Percentiles rank a stretch among this genome's conserved stretches.
Evolutionary conservation across 352 stramenopile species (phyloP).

Genomic region (Phytopythium delawarense): DNA sequence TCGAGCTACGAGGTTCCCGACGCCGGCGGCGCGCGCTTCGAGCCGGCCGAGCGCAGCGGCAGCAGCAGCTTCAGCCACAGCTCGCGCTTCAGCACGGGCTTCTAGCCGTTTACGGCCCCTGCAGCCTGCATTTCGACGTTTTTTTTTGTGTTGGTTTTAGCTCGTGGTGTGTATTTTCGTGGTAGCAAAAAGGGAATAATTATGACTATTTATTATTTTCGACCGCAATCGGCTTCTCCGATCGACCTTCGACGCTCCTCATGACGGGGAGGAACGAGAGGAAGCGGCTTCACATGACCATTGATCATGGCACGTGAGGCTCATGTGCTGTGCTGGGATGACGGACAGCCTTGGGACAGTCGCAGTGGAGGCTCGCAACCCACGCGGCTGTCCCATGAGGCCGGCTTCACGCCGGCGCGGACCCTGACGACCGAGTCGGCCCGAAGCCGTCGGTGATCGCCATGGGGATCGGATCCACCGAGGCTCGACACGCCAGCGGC

Average conservation of each 20-base stretch:
- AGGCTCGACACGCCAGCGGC: not conserved
- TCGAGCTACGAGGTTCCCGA: constrained; percentile 63
- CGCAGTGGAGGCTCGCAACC: too few relatives aligned
- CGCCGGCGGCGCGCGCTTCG: constrained; percentile 27
- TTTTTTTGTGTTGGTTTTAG: not conserved
- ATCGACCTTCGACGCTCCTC: not conserved
- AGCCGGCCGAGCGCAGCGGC: constrained; percentile 17
- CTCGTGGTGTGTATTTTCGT: not conserved
- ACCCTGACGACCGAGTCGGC: too few relatives aligned
- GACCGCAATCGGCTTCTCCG: not conserved
- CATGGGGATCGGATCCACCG: too few relatives aligned
- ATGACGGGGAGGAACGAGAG: not conserved
- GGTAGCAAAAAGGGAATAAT: constrained; percentile 2
- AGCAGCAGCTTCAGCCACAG: not conserved
- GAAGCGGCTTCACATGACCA: not conserved
- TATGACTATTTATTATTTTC: constrained; percentile 9
- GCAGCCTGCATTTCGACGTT: not conserved
- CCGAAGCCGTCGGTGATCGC: too few relatives aligned
- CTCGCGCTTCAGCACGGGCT: not conserved
- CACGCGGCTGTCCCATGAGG: too few relatives aligned
- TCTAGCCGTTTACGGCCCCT: not conserved
- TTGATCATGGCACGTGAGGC: too few relatives aligned
- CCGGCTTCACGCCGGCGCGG: too few relatives aligned
- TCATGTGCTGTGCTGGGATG: too few relatives aligned
- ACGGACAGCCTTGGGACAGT: too few relatives aligned